Evolutionary conservation across 2,329 filamentous ascomycete genomes (phyloP).

Genomic region (Penicillium verrucosum): DNA sequence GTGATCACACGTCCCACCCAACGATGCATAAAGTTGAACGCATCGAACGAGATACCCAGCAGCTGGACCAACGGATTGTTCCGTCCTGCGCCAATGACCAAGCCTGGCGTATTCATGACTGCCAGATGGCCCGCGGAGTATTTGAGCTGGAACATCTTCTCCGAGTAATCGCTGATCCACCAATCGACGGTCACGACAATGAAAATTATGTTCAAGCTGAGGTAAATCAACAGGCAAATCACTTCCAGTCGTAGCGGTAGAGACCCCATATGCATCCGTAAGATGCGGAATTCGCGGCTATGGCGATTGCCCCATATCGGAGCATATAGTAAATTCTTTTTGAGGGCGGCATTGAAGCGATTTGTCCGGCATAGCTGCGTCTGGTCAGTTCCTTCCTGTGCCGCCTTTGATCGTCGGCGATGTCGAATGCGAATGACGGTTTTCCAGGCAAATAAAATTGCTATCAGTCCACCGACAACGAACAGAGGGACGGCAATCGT

Average conservation of each 20-base stretch:
- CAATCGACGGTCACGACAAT: constrained; percentile 47
- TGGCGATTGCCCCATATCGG: constrained; percentile 69
- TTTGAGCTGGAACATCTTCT: constrained; percentile 54
- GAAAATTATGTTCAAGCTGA: constrained; percentile 69
- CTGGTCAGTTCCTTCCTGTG: constrained; percentile 23
- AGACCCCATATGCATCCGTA: constrained; percentile 66
- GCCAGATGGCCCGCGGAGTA: constrained; percentile 79
- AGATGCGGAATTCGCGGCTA: constrained; percentile 66
- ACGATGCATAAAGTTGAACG: constrained; percentile 83
- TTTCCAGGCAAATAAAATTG: constrained; percentile 25
- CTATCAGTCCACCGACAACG: constrained; percentile 25
- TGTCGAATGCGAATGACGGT: constrained; percentile 24
- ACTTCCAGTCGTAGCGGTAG: constrained; percentile 71
- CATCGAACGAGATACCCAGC: constrained; percentile 84
- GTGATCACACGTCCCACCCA: constrained; percentile 75
- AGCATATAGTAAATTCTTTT: constrained; percentile 50
- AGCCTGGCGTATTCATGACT: constrained; percentile 80
- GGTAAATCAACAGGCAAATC: constrained; percentile 63
- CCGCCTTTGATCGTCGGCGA: constrained; percentile 21
- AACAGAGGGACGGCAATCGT: constrained; percentile 32
- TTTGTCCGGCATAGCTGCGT: constrained; percentile 16
- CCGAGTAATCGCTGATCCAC: constrained; percentile 26
- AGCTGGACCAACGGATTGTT: constrained; percentile 85
- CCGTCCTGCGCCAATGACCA: constrained; percentile 79
- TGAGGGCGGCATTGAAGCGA: constrained; percentile 25